phyloP scores from a whole-genome alignment of 768 basidiomycete genomes.

The Pleurotus tuber-regium region DNA sequence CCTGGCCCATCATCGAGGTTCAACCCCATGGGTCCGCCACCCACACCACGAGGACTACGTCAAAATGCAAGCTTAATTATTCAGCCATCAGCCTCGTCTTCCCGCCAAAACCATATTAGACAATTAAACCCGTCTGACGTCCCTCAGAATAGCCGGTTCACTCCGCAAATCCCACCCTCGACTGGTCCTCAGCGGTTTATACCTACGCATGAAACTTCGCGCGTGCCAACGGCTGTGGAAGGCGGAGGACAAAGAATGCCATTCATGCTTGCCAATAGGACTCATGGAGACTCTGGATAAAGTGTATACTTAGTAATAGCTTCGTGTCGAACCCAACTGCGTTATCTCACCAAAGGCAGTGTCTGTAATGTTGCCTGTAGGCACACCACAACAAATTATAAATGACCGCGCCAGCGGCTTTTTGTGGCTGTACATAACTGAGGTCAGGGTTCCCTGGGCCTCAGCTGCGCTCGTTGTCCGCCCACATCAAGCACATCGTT shows the following conservation, averaged over 20 bases:
- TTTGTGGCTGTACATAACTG: background rate
- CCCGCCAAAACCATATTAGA: background rate
- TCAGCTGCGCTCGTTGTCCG: background rate
- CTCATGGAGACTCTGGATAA: too few species aligned
- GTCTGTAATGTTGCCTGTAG: too few species aligned
- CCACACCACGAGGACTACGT: conserved; percentile 42
- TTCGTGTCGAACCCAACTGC: too few species aligned
- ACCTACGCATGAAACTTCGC: conserved; percentile 12
- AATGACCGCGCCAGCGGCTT: too few species aligned
- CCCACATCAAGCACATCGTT: too few species aligned
- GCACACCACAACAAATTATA: too few species aligned
- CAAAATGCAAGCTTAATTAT: conserved; percentile 18
- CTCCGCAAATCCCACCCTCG: background rate
- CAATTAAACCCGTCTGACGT: background rate
- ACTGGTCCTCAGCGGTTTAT: conserved; percentile 9
- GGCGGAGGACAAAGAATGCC: conserved; percentile 47
- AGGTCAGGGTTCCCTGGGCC: too few species aligned
- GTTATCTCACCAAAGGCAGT: too few species aligned
- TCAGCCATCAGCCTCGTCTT: conserved; percentile 1
- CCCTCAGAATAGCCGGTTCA: background rate
- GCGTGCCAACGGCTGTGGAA: conserved; percentile 10
- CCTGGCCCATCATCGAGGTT: conserved; percentile 17
- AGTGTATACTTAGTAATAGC: too few species aligned
- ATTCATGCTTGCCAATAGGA: too few species aligned
- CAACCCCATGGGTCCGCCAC: conserved; percentile 50